Percentiles rank a stretch among this genome's conserved stretches.
Evolutionary conservation across 768 basidiomycete species (phyloP).

Genomic region (Paxillus rubicundulus): DNA sequence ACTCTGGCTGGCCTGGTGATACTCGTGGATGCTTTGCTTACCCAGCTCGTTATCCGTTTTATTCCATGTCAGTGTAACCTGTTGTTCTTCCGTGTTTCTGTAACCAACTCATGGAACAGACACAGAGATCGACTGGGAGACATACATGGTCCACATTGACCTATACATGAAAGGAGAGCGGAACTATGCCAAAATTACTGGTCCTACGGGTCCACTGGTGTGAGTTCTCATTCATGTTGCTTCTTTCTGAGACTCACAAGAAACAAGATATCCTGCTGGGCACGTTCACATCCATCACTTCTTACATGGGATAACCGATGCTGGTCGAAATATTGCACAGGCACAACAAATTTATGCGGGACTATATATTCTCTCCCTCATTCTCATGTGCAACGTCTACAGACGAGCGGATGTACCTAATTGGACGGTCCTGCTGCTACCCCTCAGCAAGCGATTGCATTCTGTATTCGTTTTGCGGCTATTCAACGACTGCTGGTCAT

Average conservation of each 20-base stretch:
- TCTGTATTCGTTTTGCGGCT: conserved; percentile 89
- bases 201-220: conserved; percentile 94
- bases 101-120: conserved; percentile 48
- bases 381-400: conserved; percentile 70
- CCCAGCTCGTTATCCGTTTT: conserved; percentile 74
- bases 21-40: conserved; percentile 73
- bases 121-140: conserved; percentile 98
- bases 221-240: conserved; percentile 35
- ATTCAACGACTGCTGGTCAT: conserved; percentile 94
- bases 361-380: conserved; percentile 68
- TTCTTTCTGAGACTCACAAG: neutral
- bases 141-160: conserved; percentile 88
- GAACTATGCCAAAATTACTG: conserved; percentile 77
- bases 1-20: conserved; percentile 60
- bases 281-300: conserved; percentile 81
- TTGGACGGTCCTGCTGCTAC: conserved; percentile 68
- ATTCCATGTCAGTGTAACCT: conserved; percentile 67
- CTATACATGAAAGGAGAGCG: conserved; percentile 78
- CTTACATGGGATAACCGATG: conserved; percentile 61
- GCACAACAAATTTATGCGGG: conserved; percentile 79
- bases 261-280: conserved; percentile 85
- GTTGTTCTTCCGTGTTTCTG: conserved; percentile 6
- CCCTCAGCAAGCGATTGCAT: conserved; percentile 89
- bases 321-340: conserved; percentile 54
- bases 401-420: conserved; percentile 60